Base-by-base conservation (phyloP, 2,329 filamentous ascomycete species). In the Tympanopsis confertula region DNA sequence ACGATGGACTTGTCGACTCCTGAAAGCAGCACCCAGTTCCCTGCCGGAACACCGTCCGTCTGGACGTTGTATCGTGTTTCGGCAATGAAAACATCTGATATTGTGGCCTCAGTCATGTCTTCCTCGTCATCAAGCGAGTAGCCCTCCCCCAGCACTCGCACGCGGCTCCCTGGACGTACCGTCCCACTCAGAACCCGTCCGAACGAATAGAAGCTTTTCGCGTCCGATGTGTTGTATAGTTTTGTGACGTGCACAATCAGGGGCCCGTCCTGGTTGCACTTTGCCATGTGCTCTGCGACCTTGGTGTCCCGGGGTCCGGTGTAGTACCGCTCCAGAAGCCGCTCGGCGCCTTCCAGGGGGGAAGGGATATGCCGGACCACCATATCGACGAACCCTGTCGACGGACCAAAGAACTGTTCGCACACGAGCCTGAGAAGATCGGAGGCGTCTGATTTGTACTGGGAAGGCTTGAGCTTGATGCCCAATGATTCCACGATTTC, bases 1-100 rank as follows among this genome's bases (percentile, higher is more conserved):
- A 95, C 86, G 49, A 98, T 96, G 4, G 88, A 95, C 58, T 96
- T 96, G 64, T 96, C 89, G 19, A 98, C 80, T 13, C 89, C 91
- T 39, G 83, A 78, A 13, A 98, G 69, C n/a, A 98, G 65, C 13
- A 93, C 89, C 68, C 86, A 83, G 54, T 91, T 95, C 32, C 91
- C 91, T 1, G 91, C 91, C 4, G 91, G 91, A 19, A 96, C 79
- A 36, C 91, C 91, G 47, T 87, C 86, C 0, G 85, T 88, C 2
- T 86, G 78, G 35, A 98, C 83, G 47, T 88, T 94, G 62, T 98
- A 98, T 52, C 88, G 71, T 18, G 88, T 88, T 58, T 96, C 86
- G 5, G 82, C 83, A 46, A 98, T 89, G 67, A 85, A 93, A 13
- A 91, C 88, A 45, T 87, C 79, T 2, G 78, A 74, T 42, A 98